These are phyloP conservation scores for Perkinsus marinus DNA, from an alignment of 169 alveolate genomes.

Conservation along the genomic window DNA sequence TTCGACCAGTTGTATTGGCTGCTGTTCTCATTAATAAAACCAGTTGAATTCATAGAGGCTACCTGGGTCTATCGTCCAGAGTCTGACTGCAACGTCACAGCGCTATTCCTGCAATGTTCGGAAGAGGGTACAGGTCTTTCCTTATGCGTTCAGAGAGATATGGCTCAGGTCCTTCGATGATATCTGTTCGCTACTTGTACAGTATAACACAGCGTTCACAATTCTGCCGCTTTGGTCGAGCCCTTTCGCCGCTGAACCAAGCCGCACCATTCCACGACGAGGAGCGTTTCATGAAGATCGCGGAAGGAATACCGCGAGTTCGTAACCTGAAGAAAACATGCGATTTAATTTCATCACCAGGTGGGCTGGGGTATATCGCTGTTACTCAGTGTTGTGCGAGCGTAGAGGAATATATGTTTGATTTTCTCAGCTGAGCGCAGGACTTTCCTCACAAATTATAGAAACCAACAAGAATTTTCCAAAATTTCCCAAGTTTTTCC, in stretches of 20 bases:
- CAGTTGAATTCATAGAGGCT: neutral
- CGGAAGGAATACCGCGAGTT: neutral
- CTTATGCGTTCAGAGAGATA: neutral
- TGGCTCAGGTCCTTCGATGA: neutral
- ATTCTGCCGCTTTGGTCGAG: neutral
- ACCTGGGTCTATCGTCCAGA: neutral
- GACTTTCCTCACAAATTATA: too few species aligned
- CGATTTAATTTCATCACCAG: neutral
- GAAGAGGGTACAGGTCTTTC: neutral
- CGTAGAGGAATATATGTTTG: too few species aligned
- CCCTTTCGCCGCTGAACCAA: neutral
- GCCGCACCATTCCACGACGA: neutral
- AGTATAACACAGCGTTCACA: neutral
- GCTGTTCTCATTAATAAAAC: neutral
- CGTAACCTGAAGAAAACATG: neutral
- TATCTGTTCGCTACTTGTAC: neutral
- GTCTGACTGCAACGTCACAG: neutral
- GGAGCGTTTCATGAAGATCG: neutral
- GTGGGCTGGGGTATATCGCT: neutral
- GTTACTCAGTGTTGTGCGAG: neutral
- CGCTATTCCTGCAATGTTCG: neutral
- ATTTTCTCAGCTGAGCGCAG: too few species aligned
- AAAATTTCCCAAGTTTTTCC: too few species aligned
- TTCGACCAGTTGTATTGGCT: neutral
- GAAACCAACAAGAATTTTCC: too few species aligned